Percentiles rank a stretch among this genome's conserved stretches.
Evolutionary conservation across 257 asterid species (phyloP).

Genomic region (Marsdenia floribunda): DNA sequence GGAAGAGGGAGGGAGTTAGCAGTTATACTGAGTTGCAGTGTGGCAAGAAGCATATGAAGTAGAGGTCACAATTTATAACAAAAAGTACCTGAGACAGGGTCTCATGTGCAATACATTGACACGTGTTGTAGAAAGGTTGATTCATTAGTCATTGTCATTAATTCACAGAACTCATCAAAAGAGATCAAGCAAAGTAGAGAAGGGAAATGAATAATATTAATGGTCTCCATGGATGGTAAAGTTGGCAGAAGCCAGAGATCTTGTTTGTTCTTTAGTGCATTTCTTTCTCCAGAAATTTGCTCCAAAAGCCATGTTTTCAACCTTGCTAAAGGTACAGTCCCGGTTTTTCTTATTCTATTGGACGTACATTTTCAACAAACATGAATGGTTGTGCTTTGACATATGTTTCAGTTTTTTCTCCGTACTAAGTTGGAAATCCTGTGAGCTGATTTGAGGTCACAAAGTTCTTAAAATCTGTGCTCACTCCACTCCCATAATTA

Average conservation of each 20-base stretch:
- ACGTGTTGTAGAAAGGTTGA: slow-evolving; percentile 40
- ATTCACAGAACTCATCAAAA: neutral
- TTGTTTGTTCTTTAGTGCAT: slow-evolving; percentile 11
- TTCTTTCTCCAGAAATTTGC: neutral
- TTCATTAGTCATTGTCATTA: slow-evolving; percentile 22
- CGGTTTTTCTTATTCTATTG: neutral
- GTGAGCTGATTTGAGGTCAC: slow-evolving; percentile 29
- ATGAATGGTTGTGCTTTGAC: neutral
- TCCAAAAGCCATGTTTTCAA: neutral
- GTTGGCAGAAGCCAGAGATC: slow-evolving; percentile 18
- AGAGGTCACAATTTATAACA: slow-evolving; percentile 44
- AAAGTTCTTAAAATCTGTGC: slow-evolving; percentile 24
- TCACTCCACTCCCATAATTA: slow-evolving; percentile 4
- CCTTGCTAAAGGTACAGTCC: neutral
- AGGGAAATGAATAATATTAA: slow-evolving; percentile 3
- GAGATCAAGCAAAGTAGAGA: neutral
- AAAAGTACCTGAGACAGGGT: slow-evolving; percentile 12
- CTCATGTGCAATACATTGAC: slow-evolving; percentile 27
- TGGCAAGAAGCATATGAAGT: slow-evolving; percentile 26
- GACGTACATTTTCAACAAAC: neutral
- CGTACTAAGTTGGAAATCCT: slow-evolving; percentile 13
- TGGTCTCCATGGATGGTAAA: slow-evolving; percentile 11
- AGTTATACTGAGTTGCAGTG: slow-evolving; percentile 15
- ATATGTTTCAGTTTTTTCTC: slow-evolving; percentile 4
- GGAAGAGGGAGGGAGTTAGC: slow-evolving; percentile 7